Base-by-base conservation (phyloP, 177 flowering plant species). In the Vitis hybrid region DNA sequence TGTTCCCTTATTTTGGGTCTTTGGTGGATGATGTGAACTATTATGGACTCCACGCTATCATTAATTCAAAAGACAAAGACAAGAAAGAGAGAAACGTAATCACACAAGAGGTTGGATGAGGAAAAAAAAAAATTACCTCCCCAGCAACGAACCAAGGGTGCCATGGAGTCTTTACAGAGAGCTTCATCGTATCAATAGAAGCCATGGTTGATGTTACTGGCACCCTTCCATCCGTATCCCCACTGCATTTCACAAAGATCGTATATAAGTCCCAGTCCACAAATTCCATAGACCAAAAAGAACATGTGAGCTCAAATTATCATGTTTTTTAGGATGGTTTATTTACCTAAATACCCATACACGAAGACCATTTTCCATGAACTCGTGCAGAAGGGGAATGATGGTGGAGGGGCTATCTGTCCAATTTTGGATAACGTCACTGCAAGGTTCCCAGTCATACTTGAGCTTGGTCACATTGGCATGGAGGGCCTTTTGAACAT, bases 401-500 rank as follows among this genome's bases (percentile, higher is more conserved):
- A 82, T 67, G 2, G 84, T 83, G 0, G 73, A 26, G 7, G 90
- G 75, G 51, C 84, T 80, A 16, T 85, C 85, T 0, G 2, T 2
- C 96, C 96, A 88, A 0, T 51, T 6, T 6, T 1, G 2, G 48
- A 84, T 53, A 2, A 82, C 70, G 1, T 69, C 77, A 56, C 91
- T 88, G 84, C 97, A 90, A 13, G 82, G 68, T 20, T 77, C 57
- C 89, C 92, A 88, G n/a, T 77, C 80, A 70, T 84, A 61, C 8
- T 18, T 48, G 1, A 91, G 77, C 3, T 79, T 87, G 48, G 93
- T 87, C 9, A 84, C 84, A 72, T 88, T 88, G 16, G 91, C 93
- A 80, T 90, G 95, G 11, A 90, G 70, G 7, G 95, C 92, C 57
- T 77, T 57, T 74, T 90, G 95, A 48, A 90, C 95, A 6, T 84